Evolutionary conservation across 306 rosid species (phyloP).

Genomic region (Clitoria ternatea): DNA sequence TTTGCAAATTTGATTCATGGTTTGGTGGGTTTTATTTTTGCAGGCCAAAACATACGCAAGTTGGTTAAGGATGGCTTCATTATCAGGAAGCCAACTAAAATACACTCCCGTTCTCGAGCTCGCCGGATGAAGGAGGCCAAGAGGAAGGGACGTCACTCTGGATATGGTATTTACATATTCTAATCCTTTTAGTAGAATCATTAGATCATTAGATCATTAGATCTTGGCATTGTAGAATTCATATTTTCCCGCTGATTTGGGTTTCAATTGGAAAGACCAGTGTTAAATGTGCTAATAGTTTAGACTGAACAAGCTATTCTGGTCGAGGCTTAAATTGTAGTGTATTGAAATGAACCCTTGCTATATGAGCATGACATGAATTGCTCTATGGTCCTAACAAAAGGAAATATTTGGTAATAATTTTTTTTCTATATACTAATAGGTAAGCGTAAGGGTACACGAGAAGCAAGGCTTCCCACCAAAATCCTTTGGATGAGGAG

Average conservation of each 20-base stretch:
- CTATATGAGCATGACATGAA: neutral
- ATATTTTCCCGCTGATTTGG: neutral
- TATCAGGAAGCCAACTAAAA: constrained; percentile 95
- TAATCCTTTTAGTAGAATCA: too few species aligned
- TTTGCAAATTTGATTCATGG: neutral
- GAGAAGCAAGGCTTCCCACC: constrained; percentile 96
- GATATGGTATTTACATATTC: constrained; percentile 56
- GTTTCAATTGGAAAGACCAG: neutral
- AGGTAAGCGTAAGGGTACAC: constrained; percentile 95
- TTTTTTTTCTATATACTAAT: neutral
- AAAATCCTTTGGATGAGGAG: constrained; percentile 97
- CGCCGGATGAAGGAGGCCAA: constrained; percentile 91
- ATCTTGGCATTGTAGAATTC: neutral
- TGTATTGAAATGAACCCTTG: neutral
- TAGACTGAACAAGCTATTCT: neutral
- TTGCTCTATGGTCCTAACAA: neutral
- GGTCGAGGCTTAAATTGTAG: too few species aligned
- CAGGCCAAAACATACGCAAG: constrained; percentile 90
- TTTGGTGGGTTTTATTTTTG: neutral
- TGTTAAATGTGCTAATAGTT: neutral
- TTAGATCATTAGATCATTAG: neutral
- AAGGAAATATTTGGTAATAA: neutral
- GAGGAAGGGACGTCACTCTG: constrained; percentile 96
- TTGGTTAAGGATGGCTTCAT: constrained; percentile 95
- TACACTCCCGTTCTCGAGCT: constrained; percentile 94